A percentile compares a stretch with the other conserved stretches of the same genome.
These are phyloP conservation scores for Fusarium camptoceras DNA, from an alignment of 2,329 filamentous ascomycete genomes.

Conservation along the genomic window DNA sequence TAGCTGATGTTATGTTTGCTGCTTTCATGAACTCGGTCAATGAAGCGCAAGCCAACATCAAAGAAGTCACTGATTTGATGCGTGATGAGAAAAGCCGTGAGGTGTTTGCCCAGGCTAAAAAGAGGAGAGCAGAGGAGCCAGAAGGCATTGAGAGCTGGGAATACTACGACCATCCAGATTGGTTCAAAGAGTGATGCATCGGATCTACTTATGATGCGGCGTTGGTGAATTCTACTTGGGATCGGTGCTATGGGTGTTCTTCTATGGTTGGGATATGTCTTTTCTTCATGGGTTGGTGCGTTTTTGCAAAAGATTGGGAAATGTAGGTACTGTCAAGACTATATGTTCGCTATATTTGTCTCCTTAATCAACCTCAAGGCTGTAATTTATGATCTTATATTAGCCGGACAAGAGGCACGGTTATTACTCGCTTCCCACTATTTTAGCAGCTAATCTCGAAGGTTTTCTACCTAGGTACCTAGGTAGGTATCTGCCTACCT, in stretches of 20 bases:
- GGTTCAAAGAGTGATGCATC: constrained; percentile 55
- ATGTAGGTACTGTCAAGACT: not conserved
- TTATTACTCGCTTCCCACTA: not conserved
- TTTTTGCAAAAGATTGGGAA: not conserved
- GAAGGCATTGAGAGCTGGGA: constrained; percentile 70
- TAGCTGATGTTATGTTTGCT: constrained; percentile 64
- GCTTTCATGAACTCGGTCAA: constrained; percentile 62
- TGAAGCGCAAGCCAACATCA: constrained; percentile 62
- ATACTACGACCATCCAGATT: constrained; percentile 69
- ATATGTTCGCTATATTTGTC: not conserved
- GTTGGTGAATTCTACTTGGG: constrained; percentile 16
- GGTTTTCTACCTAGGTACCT: no score
- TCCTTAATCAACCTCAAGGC: not conserved
- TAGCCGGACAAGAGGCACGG: not conserved
- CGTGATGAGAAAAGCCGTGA: constrained; percentile 60
- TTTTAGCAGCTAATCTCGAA: not conserved
- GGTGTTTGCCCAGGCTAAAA: constrained; percentile 63
- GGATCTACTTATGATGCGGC: not conserved
- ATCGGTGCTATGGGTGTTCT: constrained; percentile 16
- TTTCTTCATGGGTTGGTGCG: not conserved
- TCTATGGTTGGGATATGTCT: not conserved
- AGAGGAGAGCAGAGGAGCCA: constrained; percentile 66
- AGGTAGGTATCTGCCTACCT: no score
- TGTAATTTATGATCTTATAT: not conserved
- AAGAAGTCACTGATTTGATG: constrained; percentile 62